phyloP scores from a whole-genome alignment of 2,329 filamentous ascomycete species.

The Phyllosticta capitalensis region DNA sequence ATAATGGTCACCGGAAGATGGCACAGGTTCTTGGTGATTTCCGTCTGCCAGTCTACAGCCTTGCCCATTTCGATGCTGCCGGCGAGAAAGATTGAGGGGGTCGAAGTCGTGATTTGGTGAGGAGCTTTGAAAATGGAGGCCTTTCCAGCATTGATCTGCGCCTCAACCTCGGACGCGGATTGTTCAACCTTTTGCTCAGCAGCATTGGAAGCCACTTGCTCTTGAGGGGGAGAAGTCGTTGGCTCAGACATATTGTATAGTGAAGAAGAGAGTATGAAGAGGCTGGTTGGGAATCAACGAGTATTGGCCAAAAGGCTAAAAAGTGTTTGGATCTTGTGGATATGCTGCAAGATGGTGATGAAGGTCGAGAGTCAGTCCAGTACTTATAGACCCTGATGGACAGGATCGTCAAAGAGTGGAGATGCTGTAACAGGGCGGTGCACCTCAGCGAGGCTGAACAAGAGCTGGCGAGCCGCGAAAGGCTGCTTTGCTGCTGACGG shows the following conservation, averaged over 20 bases:
- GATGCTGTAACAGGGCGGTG: not conserved
- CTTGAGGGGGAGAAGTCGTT: not conserved
- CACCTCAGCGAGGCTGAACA: not conserved
- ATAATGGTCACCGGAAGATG: slow-evolving; percentile 45
- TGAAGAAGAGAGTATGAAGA: not conserved
- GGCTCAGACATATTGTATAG: not conserved
- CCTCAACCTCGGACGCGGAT: slow-evolving; percentile 13
- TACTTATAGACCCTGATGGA: not conserved
- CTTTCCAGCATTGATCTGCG: slow-evolving; percentile 7
- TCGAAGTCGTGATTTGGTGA: slow-evolving; percentile 16
- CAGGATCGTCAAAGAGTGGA: not conserved
- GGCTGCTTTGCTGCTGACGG: no score
- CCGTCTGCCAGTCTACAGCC: slow-evolving; percentile 44
- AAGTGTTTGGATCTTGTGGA: not conserved
- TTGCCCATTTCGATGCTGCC: slow-evolving; percentile 43
- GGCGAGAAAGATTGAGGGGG: slow-evolving; percentile 46
- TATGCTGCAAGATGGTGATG: not conserved
- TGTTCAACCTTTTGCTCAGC: slow-evolving; percentile 13
- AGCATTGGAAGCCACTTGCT: not conserved
- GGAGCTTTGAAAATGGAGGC: slow-evolving; percentile 13
- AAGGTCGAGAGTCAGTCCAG: not conserved
- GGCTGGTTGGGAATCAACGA: not conserved
- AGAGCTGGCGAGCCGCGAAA: not conserved
- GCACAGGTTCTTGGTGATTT: slow-evolving; percentile 27
- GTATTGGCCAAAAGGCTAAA: not conserved